Percentiles rank a stretch among this genome's conserved stretches.
Conservation (phyloP, 2,329 filamentous ascomycete species). For the Cytospora leucostoma region DNA sequence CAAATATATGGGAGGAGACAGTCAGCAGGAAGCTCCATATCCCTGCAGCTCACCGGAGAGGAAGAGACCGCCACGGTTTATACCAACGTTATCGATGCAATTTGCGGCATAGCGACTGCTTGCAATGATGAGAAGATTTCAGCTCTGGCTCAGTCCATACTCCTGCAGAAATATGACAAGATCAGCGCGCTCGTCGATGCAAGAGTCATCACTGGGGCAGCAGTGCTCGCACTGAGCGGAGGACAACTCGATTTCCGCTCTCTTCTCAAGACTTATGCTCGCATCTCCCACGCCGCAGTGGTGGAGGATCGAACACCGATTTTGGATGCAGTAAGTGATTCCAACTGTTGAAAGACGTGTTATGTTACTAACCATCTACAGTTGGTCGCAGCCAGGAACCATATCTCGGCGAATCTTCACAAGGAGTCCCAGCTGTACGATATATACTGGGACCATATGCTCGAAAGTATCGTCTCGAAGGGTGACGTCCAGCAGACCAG, state of each 20-base stretch:
- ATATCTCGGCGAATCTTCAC: slow-evolving; percentile 71
- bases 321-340: slow-evolving; percentile 66
- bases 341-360: background rate
- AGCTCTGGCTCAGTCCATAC: slow-evolving; percentile 89
- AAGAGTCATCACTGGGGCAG: slow-evolving; percentile 81
- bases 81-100: slow-evolving; percentile 89
- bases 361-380: slow-evolving; percentile 24
- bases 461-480: slow-evolving; percentile 86
- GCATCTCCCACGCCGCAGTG: slow-evolving; percentile 72
- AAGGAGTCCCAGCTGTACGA: slow-evolving; percentile 75
- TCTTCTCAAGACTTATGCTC: slow-evolving; percentile 80
- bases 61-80: slow-evolving; percentile 79
- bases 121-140: slow-evolving; percentile 90
- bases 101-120: slow-evolving; percentile 82
- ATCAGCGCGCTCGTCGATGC: slow-evolving; percentile 79
- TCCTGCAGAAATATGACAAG: slow-evolving; percentile 92
- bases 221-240: slow-evolving; percentile 73
- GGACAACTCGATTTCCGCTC: slow-evolving; percentile 82
- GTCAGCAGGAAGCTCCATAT: slow-evolving; percentile 75
- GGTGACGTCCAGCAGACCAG: slow-evolving; percentile 80
- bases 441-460: slow-evolving; percentile 78
- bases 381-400: slow-evolving; percentile 76
- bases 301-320: slow-evolving; percentile 67
- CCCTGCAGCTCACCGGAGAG: slow-evolving; percentile 71
- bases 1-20: slow-evolving; percentile 57